Base-by-base conservation (phyloP, 176 grass and related monocot species). In the Areca catechu region DNA sequence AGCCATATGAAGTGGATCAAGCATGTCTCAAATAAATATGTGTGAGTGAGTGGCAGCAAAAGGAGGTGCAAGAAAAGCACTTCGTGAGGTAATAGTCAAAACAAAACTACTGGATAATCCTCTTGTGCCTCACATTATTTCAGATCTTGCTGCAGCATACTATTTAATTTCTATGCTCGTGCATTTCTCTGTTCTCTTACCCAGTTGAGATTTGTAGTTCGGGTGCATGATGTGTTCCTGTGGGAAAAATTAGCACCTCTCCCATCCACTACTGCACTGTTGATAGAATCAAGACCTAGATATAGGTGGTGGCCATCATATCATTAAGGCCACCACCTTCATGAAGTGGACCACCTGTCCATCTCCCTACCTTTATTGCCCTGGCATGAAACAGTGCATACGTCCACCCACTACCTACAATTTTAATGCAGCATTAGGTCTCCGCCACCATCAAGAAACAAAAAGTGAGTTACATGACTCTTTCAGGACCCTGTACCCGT, bases 1-100 rank as follows among this genome's bases (percentile, higher is more conserved):
- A 73, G 69, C 65, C 75, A 69, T 72, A 77, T 50, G 68, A 61
- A 51, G 65, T 78, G 69, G 55, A 57, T 27, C 56, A 24, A 68
- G 72, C 79, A 74, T 70, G 55, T 56, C 60, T 43, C 10, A 43
- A 43, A 43, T 43, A 43, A 43, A 43, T 1, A 12, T 14, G 9
- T 43, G 24, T 70, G 60, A 61, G 57, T 54, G 54, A 64, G 69
- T 57, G 73, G 63, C 50, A 81, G 60, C 48, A 69, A 69, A 50
- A 73, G 61, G 55, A 54, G 53, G 72, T 52, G 72, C 59, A 70
- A 51, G 66, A 72, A 65, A 74, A 57, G 73, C 50, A 71, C 52
- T 28, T 66, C 48, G 64, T 61, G 70, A 79, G 51, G 59, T 62
- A 58, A 57, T 56, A 56, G 54, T 56, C 54, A 56, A 56, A 56